Conservation (phyloP, 2,329 filamentous ascomycete genomes). For the Bipolaris zeicola region DNA sequence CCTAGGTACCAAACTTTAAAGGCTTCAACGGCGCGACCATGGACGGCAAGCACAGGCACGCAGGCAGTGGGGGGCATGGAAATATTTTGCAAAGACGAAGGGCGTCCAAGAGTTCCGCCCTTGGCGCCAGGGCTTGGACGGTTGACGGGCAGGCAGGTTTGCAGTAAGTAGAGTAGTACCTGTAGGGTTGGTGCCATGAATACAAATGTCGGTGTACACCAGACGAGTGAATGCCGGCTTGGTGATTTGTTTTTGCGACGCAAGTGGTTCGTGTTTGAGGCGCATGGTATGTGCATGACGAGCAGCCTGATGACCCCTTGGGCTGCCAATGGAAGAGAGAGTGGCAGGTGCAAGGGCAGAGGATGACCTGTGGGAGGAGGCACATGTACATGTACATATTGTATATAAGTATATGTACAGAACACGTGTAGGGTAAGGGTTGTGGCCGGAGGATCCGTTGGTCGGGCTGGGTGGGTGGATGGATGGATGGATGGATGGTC, state of each 20-base stretch:
- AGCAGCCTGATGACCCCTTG: slow-evolving; percentile 2
- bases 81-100: slow-evolving; percentile 11
- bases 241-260: background rate
- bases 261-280: background rate
- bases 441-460: background rate
- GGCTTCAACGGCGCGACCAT: background rate
- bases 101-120: slow-evolving; percentile 28
- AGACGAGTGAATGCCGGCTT: background rate
- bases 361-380: background rate
- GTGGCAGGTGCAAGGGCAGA: slow-evolving; percentile 1
- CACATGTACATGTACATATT: background rate
- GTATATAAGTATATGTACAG: no score
- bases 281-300: slow-evolving; percentile 4
- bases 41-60: background rate
- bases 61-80: background rate
- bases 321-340: slow-evolving; percentile 9
- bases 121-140: slow-evolving; percentile 46
- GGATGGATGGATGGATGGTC: background rate
- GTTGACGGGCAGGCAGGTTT: slow-evolving; percentile 6
- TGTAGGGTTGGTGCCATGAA: background rate
- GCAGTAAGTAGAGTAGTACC: background rate
- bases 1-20: slow-evolving; percentile 51
- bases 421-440: no score
- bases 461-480: background rate
- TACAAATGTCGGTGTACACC: slow-evolving; percentile 9